Conservation (phyloP, 192 early-diverging fungal genomes). For the Spizellomyces sp. region DNA sequence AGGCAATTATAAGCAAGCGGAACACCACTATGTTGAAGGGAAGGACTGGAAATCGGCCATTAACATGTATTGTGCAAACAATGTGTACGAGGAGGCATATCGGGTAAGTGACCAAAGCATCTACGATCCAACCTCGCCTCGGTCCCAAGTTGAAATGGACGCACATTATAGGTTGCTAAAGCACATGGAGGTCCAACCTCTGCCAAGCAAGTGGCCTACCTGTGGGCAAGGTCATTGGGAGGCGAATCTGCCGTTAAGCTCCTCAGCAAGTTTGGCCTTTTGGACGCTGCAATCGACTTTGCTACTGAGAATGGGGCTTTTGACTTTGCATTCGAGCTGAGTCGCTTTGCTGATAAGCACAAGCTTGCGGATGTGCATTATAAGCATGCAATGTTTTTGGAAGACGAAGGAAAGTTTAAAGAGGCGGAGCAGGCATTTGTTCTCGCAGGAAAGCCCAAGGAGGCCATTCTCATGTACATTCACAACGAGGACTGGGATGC, state of each 20-base stretch:
- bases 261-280: constrained; percentile 58
- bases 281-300: constrained; percentile 69
- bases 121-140: neutral
- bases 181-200: constrained; percentile 56
- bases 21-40: constrained; percentile 66
- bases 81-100: constrained; percentile 66
- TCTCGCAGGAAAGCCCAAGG: constrained; percentile 62
- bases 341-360: constrained; percentile 60
- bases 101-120: constrained; percentile 40
- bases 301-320: constrained; percentile 69
- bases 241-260: constrained; percentile 68
- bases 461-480: constrained; percentile 73
- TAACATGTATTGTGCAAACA: constrained; percentile 72
- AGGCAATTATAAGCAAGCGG: constrained; percentile 61
- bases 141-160: neutral
- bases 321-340: constrained; percentile 69
- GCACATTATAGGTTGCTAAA: constrained; percentile 52
- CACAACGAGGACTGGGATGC: constrained; percentile 70
- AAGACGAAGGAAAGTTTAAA: constrained; percentile 64
- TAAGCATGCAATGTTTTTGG: constrained; percentile 66
- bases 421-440: constrained; percentile 67
- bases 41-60: constrained; percentile 66
- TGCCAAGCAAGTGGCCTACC: constrained; percentile 67
- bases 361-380: constrained; percentile 66
- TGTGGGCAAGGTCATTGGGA: constrained; percentile 66